Evolutionary conservation across 2,329 filamentous ascomycete species (phyloP), one percentile per base, ranked within the genome.

Genomic region (Neonectria coccinea): DNA sequence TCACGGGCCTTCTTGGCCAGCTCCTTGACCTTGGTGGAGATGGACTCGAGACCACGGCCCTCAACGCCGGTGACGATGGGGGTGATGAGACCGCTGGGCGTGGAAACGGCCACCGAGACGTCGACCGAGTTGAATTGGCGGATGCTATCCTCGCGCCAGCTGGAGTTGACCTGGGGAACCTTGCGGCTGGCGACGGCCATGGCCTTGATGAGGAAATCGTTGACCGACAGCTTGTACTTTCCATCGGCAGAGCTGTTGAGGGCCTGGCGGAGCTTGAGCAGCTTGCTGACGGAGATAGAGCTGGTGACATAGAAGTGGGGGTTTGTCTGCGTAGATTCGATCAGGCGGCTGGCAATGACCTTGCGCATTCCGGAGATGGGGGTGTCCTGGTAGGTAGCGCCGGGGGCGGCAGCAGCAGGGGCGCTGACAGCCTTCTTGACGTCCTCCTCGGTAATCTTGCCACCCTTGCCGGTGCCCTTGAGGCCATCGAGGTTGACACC

Each of bases 181-280:
- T 97, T 97, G 84, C 91, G 91, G 79, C 91, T 93, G 67, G 96
- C 96, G 68, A 92, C 85, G 64, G 89, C 92, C 64, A 95, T 92
- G 73, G 95, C 96, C 89, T 99, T 99, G 88, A 99, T 93, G 69
- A 99, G 87, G 88, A 99, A 97, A 83, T 99, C 96, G 83, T 99
- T 99, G 83, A 99, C 93, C n/a, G 94, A 97, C 64, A 99, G 92
- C 89, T 97, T 99, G 89, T 97, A 99, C 82, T 94, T 90, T 83
- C 95, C 96, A 68, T 97, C 91, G 52, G 93, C 86, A 12, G 92
- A 90, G 78, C 89, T 88, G 85, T 99, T 99, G 72, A 99, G 89
- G 64, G 95, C 94, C 83, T 93, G 89, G 76, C 96, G 94, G 74
- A 99, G 94, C 87, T 97, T 98, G 76, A 97, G 85, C 53, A 99